Evolutionary conservation across 164 flowering plant species (phyloP).

Genomic region (Litsea cubeba): DNA sequence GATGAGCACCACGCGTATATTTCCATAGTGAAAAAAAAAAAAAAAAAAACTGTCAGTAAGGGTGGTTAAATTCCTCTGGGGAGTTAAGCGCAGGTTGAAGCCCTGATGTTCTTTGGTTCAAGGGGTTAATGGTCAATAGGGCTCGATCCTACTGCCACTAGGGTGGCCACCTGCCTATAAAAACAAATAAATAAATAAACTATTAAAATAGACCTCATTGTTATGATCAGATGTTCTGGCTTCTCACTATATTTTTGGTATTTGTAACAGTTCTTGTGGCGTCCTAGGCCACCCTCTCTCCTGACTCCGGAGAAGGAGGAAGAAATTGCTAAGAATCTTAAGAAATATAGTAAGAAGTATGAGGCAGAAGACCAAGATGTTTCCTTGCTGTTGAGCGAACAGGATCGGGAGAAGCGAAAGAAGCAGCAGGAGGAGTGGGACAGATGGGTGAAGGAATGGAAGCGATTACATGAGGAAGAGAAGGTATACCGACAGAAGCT

Average conservation of each 20-base stretch:
- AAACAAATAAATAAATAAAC: too few relatives aligned
- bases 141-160: not conserved
- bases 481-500: constrained; percentile 48
- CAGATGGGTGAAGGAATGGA: constrained; percentile 70
- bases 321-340: constrained; percentile 86
- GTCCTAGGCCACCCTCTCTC: constrained; percentile 86
- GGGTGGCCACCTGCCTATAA: not conserved
- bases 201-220: not conserved
- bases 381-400: constrained; percentile 72
- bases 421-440: constrained; percentile 87
- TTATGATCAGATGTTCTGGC: not conserved
- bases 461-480: constrained; percentile 66
- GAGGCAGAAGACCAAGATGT: constrained; percentile 97
- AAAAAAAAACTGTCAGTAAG: too few relatives aligned
- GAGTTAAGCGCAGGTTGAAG: too few relatives aligned
- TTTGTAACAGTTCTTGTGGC: constrained; percentile 67
- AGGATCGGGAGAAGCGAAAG: constrained; percentile 85
- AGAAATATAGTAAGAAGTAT: constrained; percentile 91
- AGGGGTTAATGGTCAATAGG: not conserved
- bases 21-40: too few relatives aligned
- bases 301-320: constrained; percentile 85
- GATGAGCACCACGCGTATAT: too few relatives aligned
- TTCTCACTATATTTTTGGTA: not conserved
- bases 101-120: too few relatives aligned
- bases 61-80: too few relatives aligned